Evolutionary conservation across 768 basidiomycete species (phyloP), one percentile per base, ranked within the genome.

Genomic region (Pleurotus tuber-regium): DNA sequence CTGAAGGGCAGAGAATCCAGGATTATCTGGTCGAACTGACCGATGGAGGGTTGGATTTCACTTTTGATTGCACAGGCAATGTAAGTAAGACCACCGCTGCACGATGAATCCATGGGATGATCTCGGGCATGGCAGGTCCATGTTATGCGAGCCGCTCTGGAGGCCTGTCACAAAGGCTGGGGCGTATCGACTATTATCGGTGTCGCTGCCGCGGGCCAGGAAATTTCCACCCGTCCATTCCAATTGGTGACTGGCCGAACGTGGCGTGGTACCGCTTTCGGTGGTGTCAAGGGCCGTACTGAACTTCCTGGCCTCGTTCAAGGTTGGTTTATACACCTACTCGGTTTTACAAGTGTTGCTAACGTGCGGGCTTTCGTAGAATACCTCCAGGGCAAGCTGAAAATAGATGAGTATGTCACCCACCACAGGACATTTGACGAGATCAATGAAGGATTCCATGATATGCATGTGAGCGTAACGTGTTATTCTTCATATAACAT

Each of bases 151-250:
- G 75, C 86, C 43, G 97, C 97, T 21, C 82, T 99, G 41, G 97
- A 99, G 72, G 90, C 94, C n/a, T 98, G 94, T 69, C 97, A 99
- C 71, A 98, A 98, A 66, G 97, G 97, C 11, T 99, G 97, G 97
- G 97, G 97, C 59, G 87, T 98, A 36, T 92, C 86, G 52, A 98
- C 92, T 51, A 66, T 99, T 58, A 98, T 99, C 54, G 96, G 96
- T 54, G 97, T 99, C 35, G 97, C 97, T 3, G 93, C 94, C 19
- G 93, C 97, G 16, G 97, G 97, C 5, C 86, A 97, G 62, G 97
- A 98, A 69, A 93, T 95, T 55, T 80, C 87, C 9, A 95, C 93
- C 31, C 76, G 93, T 56, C 93, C 93, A 51, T 82, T 82, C 75
- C 82, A 83, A 57, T 61, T 84, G 52, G 82, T 77, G 59, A 62